phyloP scores from a whole-genome alignment of 176 grass and related monocot species.

The Lolium perenne region DNA sequence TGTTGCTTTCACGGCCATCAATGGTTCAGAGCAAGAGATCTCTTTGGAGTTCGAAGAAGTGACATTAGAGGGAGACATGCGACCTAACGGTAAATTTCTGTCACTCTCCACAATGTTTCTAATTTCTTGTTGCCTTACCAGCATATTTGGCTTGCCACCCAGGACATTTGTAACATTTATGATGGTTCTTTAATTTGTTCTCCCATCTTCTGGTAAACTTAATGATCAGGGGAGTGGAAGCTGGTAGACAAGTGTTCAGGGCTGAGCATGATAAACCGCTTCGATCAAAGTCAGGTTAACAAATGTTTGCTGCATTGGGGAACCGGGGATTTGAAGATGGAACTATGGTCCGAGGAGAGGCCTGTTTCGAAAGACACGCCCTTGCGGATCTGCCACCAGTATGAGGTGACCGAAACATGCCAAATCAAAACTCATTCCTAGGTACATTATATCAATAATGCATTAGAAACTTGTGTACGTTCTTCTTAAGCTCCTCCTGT shows the following conservation, averaged over 20 bases:
- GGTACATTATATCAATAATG: background rate
- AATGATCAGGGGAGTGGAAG: slow-evolving; percentile 75
- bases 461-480: background rate
- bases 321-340: slow-evolving; percentile 70
- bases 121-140: background rate
- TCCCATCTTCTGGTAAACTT: slow-evolving; percentile 9
- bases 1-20: slow-evolving; percentile 69
- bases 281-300: slow-evolving; percentile 63
- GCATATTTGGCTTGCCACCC: background rate
- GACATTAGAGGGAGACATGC: slow-evolving; percentile 74
- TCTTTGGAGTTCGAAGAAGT: slow-evolving; percentile 57
- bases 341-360: slow-evolving; percentile 84
- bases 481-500: background rate
- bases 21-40: slow-evolving; percentile 72
- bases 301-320: slow-evolving; percentile 91
- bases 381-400: slow-evolving; percentile 72
- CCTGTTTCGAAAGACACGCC: slow-evolving; percentile 74
- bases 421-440: slow-evolving; percentile 28
- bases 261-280: slow-evolving; percentile 70
- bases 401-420: slow-evolving; percentile 63
- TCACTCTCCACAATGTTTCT: background rate
- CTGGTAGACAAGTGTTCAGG: slow-evolving; percentile 80
- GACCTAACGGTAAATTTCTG: slow-evolving; percentile 67
- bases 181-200: slow-evolving; percentile 5
- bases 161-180: background rate